phyloP scores from a whole-genome alignment of 2,329 filamentous ascomycete species.

The Diaporthe sp. region DNA sequence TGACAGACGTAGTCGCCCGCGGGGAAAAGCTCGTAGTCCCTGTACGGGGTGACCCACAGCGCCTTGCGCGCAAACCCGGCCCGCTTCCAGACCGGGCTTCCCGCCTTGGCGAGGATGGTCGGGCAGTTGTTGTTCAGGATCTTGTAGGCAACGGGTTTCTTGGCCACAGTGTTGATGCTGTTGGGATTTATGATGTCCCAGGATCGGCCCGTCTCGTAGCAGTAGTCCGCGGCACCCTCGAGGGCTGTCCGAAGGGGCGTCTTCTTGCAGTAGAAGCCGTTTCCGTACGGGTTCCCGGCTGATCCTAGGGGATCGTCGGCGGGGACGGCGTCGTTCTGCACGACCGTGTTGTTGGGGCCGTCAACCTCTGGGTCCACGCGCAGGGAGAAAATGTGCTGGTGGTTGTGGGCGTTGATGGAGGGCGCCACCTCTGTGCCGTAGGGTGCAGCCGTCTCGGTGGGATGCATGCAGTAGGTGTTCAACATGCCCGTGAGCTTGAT shows the following conservation, averaged over 20 bases:
- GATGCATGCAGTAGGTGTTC: slow-evolving; percentile 87
- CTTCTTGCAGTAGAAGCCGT: slow-evolving; percentile 88
- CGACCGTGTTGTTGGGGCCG: slow-evolving; percentile 85
- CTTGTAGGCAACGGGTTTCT: slow-evolving; percentile 89
- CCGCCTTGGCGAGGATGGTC: slow-evolving; percentile 80
- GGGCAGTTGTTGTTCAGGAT: slow-evolving; percentile 89
- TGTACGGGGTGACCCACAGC: slow-evolving; percentile 88
- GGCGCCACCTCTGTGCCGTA: slow-evolving; percentile 95
- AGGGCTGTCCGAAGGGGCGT: slow-evolving; percentile 80
- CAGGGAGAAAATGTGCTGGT: slow-evolving; percentile 94
- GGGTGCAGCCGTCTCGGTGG: slow-evolving; percentile 82
- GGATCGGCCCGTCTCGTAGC: slow-evolving; percentile 80
- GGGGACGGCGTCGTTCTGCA: slow-evolving; percentile 80
- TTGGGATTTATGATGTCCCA: slow-evolving; percentile 92
- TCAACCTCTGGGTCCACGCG: slow-evolving; percentile 90
- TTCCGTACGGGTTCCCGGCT: slow-evolving; percentile 86
- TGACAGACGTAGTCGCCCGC: slow-evolving; percentile 90
- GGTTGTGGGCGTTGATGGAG: slow-evolving; percentile 92
- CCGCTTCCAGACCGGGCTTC: slow-evolving; percentile 87
- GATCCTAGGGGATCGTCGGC: slow-evolving; percentile 82
- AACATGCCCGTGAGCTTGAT: slow-evolving; percentile 92
- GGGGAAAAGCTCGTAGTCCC: slow-evolving; percentile 84
- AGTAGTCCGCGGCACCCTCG: slow-evolving; percentile 80
- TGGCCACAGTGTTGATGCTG: slow-evolving; percentile 84
- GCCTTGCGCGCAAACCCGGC: slow-evolving; percentile 89